Evolutionary conservation across 2,329 filamentous ascomycete genomes (phyloP).

Genomic region (Orbilia brochopaga): DNA sequence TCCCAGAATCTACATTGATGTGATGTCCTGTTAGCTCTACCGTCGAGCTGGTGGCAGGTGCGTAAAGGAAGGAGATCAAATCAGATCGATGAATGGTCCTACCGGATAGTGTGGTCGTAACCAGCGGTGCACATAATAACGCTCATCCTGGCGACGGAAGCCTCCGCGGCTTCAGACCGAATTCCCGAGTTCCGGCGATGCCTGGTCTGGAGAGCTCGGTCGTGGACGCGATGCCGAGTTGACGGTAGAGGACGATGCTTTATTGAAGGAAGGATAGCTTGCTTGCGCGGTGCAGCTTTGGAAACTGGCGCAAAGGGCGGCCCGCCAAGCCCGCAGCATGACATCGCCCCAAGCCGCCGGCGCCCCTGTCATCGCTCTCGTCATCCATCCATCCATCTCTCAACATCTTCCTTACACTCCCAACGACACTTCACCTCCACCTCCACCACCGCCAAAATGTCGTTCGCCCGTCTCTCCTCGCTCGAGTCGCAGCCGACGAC

Average conservation of each 20-base stretch:
- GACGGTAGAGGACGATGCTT: neutral
- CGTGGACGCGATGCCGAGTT: slow-evolving; percentile 1
- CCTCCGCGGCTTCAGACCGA: neutral
- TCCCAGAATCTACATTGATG: slow-evolving; percentile 81
- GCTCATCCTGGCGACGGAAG: slow-evolving; percentile 52
- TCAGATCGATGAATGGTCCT: slow-evolving; percentile 54
- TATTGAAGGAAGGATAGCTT: too few species aligned
- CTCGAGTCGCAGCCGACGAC: slow-evolving; percentile 79
- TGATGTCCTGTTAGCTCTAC: slow-evolving; percentile 14
- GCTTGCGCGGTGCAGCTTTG: neutral
- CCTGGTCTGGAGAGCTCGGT: neutral
- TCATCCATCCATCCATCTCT: slow-evolving; percentile 20
- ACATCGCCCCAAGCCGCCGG: slow-evolving; percentile 19
- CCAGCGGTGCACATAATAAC: slow-evolving; percentile 64
- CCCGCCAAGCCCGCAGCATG: slow-evolving; percentile 38
- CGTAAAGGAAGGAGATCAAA: slow-evolving; percentile 12
- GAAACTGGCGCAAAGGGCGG: too few species aligned
- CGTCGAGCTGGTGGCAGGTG: too few species aligned
- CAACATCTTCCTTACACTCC: slow-evolving; percentile 6
- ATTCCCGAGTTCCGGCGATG: neutral
- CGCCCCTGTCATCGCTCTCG: slow-evolving; percentile 1
- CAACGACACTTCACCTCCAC: neutral
- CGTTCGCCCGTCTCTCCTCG: slow-evolving; percentile 83
- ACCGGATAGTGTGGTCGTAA: slow-evolving; percentile 79
- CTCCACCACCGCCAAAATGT: slow-evolving; percentile 66